Percentiles rank a stretch among this genome's conserved stretches.
These are phyloP conservation scores for Lyophyllum semitale DNA, from an alignment of 768 basidiomycete genomes.

Conservation along the genomic window DNA sequence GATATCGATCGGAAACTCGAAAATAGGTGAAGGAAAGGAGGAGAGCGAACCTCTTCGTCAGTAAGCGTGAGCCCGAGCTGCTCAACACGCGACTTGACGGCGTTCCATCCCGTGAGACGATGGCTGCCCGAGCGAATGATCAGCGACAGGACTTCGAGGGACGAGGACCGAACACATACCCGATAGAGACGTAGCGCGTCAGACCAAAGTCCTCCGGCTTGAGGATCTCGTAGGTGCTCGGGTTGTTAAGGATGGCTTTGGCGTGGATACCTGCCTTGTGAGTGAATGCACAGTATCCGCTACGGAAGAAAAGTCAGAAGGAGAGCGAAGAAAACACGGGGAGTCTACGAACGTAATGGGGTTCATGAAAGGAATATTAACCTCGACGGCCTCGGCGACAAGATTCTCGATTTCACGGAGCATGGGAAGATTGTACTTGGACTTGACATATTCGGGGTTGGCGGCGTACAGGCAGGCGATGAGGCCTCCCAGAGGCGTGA, in stretches of 20 bases:
- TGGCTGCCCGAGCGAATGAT: constrained; percentile 50
- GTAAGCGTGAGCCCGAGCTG: constrained; percentile 88
- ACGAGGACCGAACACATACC: constrained; percentile 43
- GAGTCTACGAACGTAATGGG: constrained; percentile 73
- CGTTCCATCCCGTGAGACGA: constrained; percentile 98
- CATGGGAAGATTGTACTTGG: constrained; percentile 98
- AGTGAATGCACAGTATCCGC: constrained; percentile 99
- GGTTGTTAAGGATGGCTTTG: constrained; percentile 99
- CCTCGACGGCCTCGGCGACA: constrained; percentile 98
- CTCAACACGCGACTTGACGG: constrained; percentile 98
- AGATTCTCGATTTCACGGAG: constrained; percentile 98
- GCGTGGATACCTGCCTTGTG: constrained; percentile 99
- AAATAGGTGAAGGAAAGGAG: background rate
- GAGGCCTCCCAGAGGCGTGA: constrained; percentile 96
- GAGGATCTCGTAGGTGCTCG: constrained; percentile 97
- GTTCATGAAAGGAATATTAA: constrained; percentile 97
- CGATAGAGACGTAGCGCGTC: constrained; percentile 96
- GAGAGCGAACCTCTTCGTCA: constrained; percentile 76
- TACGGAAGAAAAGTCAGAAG: constrained; percentile 31
- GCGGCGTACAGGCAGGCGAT: constrained; percentile 96
- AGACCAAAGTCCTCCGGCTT: constrained; percentile 99
- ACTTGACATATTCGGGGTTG: constrained; percentile 98
- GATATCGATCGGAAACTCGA: background rate
- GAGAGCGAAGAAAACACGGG: background rate
- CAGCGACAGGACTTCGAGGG: background rate